Conservation (phyloP, 192 early-diverging fungal genomes). For the Coemansia sp. region DNA sequence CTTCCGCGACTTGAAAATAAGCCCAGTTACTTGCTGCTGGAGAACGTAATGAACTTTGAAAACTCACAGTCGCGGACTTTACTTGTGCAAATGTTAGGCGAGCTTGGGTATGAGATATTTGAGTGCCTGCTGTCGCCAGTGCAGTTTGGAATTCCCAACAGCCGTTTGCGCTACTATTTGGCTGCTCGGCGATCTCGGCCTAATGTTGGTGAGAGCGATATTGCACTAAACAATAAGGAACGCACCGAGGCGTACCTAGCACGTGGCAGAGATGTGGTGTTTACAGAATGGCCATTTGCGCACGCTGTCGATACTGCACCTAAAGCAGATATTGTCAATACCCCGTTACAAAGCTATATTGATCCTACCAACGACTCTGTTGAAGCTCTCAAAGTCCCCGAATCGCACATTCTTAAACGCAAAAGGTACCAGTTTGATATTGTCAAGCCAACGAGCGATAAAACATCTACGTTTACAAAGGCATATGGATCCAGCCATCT, state of each 20-base stretch:
- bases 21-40: conserved; percentile 32
- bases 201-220: not conserved
- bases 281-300: conserved; percentile 39
- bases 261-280: conserved; percentile 19
- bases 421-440: conserved; percentile 39
- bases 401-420: conserved; percentile 33
- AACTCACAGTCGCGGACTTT: conserved; percentile 35
- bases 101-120: conserved; percentile 28
- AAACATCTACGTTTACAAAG: conserved; percentile 64
- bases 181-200: conserved; percentile 13
- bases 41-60: conserved; percentile 56
- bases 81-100: conserved; percentile 27
- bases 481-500: conserved; percentile 81
- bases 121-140: conserved; percentile 48
- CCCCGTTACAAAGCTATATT: conserved; percentile 23
- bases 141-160: conserved; percentile 48
- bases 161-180: conserved; percentile 39
- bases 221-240: not conserved
- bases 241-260: conserved; percentile 24
- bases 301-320: conserved; percentile 3
- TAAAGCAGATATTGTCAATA: not conserved
- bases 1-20: conserved; percentile 22
- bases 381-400: conserved; percentile 21
- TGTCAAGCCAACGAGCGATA: conserved; percentile 18
- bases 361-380: conserved; percentile 6